Evolutionary conservation across 2,329 filamentous ascomycete species (phyloP), one percentile per base, ranked within the genome.

Genomic region (Albifimbria verrucaria): DNA sequence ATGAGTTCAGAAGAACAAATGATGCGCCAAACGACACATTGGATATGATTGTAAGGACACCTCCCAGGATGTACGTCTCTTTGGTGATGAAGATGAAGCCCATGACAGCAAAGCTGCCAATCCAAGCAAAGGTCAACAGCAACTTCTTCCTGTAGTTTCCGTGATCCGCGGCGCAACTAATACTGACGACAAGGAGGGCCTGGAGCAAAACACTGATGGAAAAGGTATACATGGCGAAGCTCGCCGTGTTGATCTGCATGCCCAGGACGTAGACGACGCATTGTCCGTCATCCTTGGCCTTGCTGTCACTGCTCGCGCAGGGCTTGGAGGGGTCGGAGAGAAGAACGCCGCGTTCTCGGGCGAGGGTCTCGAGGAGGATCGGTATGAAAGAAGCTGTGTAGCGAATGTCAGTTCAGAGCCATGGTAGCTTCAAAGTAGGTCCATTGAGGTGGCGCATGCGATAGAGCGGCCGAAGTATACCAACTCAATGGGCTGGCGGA

Each of bases 211-310:
- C 94, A 67, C 90, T 95, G 64, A 95, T 77, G 53, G 92, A 96
- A 72, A 99, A 99, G 2, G 92, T 97, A 73, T 97, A 97, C 91
- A 97, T 96, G 68, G 92, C 93, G 70, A 97, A 97, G 70, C 90
- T 95, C 32, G 93, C 92, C 1, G 93, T 97, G 71, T 97, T 97
- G 73, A 99, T 87, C 64, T 96, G 87, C 55, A 89, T 70, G 6
- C 93, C 93, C 22, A 96, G 75, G 5, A 97, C 77, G 58, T 87
- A 83, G 54, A 97, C 85, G 55, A 97, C 77, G 66, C 94, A 99
- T 68, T 95, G 90, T 48, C 78, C 79, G 42, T 77, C 75, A 59
- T 77, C 73, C 51, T 75, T 68, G 32, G 65, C 66, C 51, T 80
- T 81, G 58, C 73, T 77, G 63, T 85, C 82, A 57, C 80, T 86